Conservation (phyloP, 2,329 filamentous ascomycete species). For the Aspergillus transmontanensis region DNA sequence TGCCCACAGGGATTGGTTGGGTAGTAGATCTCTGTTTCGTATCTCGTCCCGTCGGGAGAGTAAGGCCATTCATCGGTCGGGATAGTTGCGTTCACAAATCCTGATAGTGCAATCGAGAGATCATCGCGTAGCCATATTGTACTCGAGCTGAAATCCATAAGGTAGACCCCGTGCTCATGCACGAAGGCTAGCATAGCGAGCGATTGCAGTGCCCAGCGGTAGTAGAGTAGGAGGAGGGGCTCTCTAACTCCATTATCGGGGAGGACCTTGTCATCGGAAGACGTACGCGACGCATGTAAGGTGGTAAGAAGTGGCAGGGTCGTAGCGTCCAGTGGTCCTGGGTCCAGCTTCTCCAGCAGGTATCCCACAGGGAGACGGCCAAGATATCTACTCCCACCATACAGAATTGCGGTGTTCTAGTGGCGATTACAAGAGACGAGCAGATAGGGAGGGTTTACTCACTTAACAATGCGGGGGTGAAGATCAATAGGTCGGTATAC, state of each 20-base stretch:
- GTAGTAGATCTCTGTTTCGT: slow-evolving; percentile 6
- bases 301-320: slow-evolving; percentile 4
- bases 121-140: slow-evolving; percentile 11
- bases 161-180: slow-evolving; percentile 3
- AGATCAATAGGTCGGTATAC: no score
- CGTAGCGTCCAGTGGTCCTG: slow-evolving; percentile 1
- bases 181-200: slow-evolving; percentile 6
- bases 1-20: not conserved
- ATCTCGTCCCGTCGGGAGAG: slow-evolving; percentile 5
- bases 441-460: no score
- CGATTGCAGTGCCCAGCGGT: slow-evolving; percentile 13
- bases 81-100: slow-evolving; percentile 7
- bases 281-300: no score
- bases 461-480: no score
- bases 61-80: slow-evolving; percentile 11
- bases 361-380: slow-evolving; percentile 11
- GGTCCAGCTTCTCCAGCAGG: slow-evolving; percentile 9
- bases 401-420: no score
- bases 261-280: no score
- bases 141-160: slow-evolving; percentile 8
- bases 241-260: no score
- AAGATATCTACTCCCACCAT: slow-evolving; percentile 7
- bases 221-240: slow-evolving; percentile 12
- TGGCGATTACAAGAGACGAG: no score
- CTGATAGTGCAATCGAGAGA: slow-evolving; percentile 6